Percentiles rank a stretch among this genome's conserved stretches.
Conservation (phyloP, 306 rosid species). For the Vicia sativa region DNA sequence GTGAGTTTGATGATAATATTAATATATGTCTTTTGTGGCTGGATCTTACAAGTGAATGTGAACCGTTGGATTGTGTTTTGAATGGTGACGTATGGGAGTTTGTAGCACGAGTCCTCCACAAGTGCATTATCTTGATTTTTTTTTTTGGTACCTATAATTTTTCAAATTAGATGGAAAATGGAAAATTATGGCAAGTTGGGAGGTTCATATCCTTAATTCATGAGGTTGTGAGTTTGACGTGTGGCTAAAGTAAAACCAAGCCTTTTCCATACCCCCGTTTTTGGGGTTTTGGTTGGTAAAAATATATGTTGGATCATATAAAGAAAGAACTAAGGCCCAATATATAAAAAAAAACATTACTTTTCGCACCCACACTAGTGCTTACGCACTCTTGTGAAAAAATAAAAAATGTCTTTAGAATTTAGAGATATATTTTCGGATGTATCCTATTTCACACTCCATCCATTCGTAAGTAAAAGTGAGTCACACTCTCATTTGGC, state of each 20-base stretch:
- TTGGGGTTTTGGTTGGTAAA: not conserved
- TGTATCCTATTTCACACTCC: too few relatives aligned
- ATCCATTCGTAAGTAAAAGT: too few relatives aligned
- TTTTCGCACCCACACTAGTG: too few relatives aligned
- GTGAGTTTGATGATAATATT: slow-evolving; percentile 18
- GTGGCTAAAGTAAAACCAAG: slow-evolving; percentile 47
- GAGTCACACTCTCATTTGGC: too few relatives aligned
- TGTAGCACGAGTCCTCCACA: slow-evolving; percentile 64
- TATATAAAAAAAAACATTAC: too few relatives aligned
- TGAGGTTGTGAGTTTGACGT: slow-evolving; percentile 46
- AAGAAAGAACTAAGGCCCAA: not conserved
- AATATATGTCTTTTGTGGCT: slow-evolving; percentile 39
- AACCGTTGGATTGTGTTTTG: slow-evolving; percentile 39
- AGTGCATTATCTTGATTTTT: slow-evolving; percentile 62
- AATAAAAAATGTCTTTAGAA: too few relatives aligned
- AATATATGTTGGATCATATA: not conserved
- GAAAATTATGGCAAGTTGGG: slow-evolving; percentile 40
- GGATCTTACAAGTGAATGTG: slow-evolving; percentile 38
- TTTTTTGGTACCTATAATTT: slow-evolving; percentile 26
- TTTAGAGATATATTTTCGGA: too few relatives aligned
- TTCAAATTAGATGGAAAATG: not conserved
- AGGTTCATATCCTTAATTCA: slow-evolving; percentile 26
- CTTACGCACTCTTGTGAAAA: too few relatives aligned
- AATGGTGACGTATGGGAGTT: slow-evolving; percentile 29
- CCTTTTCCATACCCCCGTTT: not conserved